These are phyloP conservation scores for Ophiostoma pallidulum DNA, from an alignment of 2,329 filamentous ascomycete species.

Conservation along the genomic window DNA sequence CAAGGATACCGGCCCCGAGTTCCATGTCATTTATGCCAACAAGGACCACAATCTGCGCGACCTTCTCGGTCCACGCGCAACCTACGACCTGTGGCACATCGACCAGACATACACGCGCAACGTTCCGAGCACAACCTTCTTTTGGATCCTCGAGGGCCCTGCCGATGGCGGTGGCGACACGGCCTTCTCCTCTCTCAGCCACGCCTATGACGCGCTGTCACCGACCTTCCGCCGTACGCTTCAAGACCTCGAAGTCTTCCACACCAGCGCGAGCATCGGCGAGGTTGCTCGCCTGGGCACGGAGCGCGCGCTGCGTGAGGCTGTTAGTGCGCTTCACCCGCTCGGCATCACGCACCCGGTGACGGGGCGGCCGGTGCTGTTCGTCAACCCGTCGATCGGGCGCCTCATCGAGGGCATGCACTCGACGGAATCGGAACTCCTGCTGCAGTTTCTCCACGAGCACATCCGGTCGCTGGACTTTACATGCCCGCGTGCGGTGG, in stretches of 20 bases:
- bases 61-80: slow-evolving; percentile 55
- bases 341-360: slow-evolving; percentile 73
- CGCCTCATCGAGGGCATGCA: slow-evolving; percentile 63
- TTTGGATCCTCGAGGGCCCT: slow-evolving; percentile 76
- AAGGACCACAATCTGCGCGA: slow-evolving; percentile 38
- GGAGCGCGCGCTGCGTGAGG: slow-evolving; percentile 7
- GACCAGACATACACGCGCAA: slow-evolving; percentile 84
- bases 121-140: slow-evolving; percentile 80
- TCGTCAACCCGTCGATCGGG: slow-evolving; percentile 46
- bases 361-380: slow-evolving; percentile 76
- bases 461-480: slow-evolving; percentile 39
- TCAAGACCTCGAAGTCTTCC: slow-evolving; percentile 68
- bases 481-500: slow-evolving; percentile 37
- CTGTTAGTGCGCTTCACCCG: slow-evolving; percentile 64
- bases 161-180: slow-evolving; percentile 68
- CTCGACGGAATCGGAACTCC: slow-evolving; percentile 66
- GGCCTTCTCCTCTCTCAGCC: slow-evolving; percentile 66
- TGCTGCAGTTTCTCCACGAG: slow-evolving; percentile 33
- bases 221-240: slow-evolving; percentile 65
- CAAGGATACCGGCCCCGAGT: slow-evolving; percentile 50
- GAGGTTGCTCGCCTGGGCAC: slow-evolving; percentile 12
- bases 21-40: slow-evolving; percentile 62
- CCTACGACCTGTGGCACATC: slow-evolving; percentile 79
- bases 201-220: slow-evolving; percentile 72
- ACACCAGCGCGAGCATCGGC: slow-evolving; percentile 27